Evolutionary conservation across 1,139 yeast species (phyloP), one percentile per base, ranked within the genome.

Genomic region (Meyerozyma carpophila): DNA sequence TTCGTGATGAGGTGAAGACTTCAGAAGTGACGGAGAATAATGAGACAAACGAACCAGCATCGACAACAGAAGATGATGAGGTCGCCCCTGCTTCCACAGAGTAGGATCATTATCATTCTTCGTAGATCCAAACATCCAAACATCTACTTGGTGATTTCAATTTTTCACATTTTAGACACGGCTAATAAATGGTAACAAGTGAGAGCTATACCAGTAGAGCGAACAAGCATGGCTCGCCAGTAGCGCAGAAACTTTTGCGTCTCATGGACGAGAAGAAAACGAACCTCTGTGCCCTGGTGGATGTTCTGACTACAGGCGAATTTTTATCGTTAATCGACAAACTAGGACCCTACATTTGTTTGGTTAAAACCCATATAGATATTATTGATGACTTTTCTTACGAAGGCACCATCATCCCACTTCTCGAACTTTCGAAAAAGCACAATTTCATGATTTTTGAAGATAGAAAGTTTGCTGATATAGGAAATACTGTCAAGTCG

Each of bases 381-480:
- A 88, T 91, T 46, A 73, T 94, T 42, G 89, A 84, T 47, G 98
- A 94, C 62, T 94, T 91, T 63, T 70, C 87, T 1, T 84, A 82
- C 58, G 95, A 87, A 45, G 78, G 75, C 1, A 90, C 98, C 1
- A 77, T 93, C 26, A 63, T 64, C 9, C 98, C 97, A 4, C 68
- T 94, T 50, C 64, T 84, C 48, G 79, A 63, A 45, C 70, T 91
- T 29, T 79, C 96, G 8, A 67, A 76, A 53, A 86, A 87, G 59
- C 93, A 90, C 66, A 78, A 84, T 50, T 91, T 91, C 55, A 67
- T 93, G 74, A 84, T 91, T 51, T 91, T 91, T 59, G 98, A 91
- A 66, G 98, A 91, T 66, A 79, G 99, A 52, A 94, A 94, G 69
- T 94, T 94, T 66, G 98, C 98, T 26, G 99, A 94, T 64, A 94